These are phyloP conservation scores for Plasmopara muralis DNA, from an alignment of 352 stramenopile genomes.

Conservation along the genomic window DNA sequence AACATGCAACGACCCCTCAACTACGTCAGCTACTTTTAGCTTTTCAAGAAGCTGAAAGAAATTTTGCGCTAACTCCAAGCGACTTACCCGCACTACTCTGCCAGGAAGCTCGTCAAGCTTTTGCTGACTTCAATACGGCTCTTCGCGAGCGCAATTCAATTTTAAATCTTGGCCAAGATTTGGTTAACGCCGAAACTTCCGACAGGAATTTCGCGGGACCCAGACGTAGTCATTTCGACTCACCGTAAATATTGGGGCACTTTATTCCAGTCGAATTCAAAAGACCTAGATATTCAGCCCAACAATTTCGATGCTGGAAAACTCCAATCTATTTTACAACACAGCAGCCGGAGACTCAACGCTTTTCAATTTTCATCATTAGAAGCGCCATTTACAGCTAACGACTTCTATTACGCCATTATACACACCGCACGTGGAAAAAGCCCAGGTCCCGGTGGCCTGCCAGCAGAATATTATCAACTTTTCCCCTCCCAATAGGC, in stretches of 20 bases:
- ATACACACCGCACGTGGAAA: not conserved
- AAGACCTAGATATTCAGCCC: conserved; percentile 3
- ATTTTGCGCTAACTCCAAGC: not conserved
- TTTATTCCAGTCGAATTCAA: conserved; percentile 6
- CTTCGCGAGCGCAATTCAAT: conserved; percentile 2
- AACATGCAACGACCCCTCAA: conserved; percentile 1
- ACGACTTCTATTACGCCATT: conserved; percentile 1
- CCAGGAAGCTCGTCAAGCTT: conserved; percentile 3
- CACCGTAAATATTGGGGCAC: conserved; percentile 9
- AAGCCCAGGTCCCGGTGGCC: not conserved
- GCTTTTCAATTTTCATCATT: not conserved
- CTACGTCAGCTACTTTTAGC: not conserved
- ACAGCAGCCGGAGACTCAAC: conserved; percentile 1
- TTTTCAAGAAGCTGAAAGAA: not conserved
- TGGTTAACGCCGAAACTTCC: not conserved
- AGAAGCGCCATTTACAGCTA: not conserved
- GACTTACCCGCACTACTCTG: not conserved
- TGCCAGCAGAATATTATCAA: conserved; percentile 4
- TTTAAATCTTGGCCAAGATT: conserved; percentile 12
- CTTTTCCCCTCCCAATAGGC: not conserved
- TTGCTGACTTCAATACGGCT: conserved; percentile 1
- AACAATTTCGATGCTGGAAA: not conserved
- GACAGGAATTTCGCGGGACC: conserved; percentile 4
- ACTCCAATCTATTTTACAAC: conserved; percentile 1
- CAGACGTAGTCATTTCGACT: not conserved